Conservation (phyloP, 2,329 filamentous ascomycete genomes). For the Pezicula neosporulosa region DNA sequence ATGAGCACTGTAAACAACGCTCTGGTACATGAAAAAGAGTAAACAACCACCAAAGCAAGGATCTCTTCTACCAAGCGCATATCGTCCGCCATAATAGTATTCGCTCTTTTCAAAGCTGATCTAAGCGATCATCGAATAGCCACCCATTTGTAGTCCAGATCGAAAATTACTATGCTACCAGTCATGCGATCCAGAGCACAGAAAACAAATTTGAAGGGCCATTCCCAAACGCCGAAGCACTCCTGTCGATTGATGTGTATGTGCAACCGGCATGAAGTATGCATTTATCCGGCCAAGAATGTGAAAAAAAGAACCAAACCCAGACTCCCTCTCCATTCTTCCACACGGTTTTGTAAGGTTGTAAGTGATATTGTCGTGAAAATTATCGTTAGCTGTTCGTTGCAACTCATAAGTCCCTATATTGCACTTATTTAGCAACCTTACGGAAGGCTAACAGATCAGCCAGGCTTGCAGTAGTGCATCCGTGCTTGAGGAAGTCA, state of each 20-base stretch:
- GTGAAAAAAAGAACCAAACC: neutral
- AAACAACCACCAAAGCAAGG: too few species aligned
- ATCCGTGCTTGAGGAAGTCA: constrained; percentile 92
- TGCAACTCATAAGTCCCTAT: neutral
- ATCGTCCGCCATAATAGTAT: too few species aligned
- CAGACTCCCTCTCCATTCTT: neutral
- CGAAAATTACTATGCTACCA: neutral
- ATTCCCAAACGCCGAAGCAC: constrained; percentile 1
- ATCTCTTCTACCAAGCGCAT: too few species aligned
- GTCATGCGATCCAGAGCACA: neutral
- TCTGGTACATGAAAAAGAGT: too few species aligned
- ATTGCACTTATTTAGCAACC: constrained; percentile 51
- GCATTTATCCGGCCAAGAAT: neutral
- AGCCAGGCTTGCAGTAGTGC: constrained; percentile 75
- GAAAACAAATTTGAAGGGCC: neutral
- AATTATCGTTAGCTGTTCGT: neutral
- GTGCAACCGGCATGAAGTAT: neutral
- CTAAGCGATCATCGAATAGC: too few species aligned
- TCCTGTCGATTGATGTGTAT: neutral
- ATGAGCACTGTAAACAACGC: too few species aligned
- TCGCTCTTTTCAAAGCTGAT: too few species aligned
- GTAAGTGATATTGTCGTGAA: neutral
- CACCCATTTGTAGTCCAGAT: neutral
- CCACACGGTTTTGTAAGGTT: neutral
- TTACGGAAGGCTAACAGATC: constrained; percentile 88